Percentiles rank a stretch among this genome's conserved stretches.
Conservation (phyloP, 1,284 basidiomycete genomes). For the Porogramme epimiltina region DNA sequence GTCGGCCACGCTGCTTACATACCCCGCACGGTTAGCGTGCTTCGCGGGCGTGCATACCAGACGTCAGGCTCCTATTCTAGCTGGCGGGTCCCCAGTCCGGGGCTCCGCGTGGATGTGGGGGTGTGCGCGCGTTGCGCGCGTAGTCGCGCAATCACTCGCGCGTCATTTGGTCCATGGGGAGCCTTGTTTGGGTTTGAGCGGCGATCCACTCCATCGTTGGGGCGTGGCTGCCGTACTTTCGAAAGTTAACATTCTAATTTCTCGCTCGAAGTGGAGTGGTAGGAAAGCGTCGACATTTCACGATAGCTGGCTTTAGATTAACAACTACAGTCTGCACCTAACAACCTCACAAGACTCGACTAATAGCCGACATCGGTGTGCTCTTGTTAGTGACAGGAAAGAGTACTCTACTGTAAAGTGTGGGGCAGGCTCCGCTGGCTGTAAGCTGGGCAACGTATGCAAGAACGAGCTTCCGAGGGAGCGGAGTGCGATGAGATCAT, state of each 20-base stretch:
- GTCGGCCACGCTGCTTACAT: conserved; percentile 9
- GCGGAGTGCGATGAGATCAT: not conserved
- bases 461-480: conserved; percentile 10
- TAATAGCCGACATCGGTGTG: not conserved
- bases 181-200: too few relatives aligned
- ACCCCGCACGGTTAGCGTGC: conserved; percentile 17
- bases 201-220: too few relatives aligned
- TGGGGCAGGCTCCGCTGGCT: not conserved
- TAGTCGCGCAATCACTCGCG: too few relatives aligned
- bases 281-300: not conserved
- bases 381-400: not conserved
- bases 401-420: conserved; percentile 10
- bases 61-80: too few relatives aligned
- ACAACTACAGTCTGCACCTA: conserved; percentile 7
- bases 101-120: too few relatives aligned
- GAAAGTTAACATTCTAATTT: too few relatives aligned
- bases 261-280: too few relatives aligned
- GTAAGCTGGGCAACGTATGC: too few relatives aligned
- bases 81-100: too few relatives aligned
- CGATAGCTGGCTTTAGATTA: conserved; percentile 11
- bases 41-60: conserved; percentile 3
- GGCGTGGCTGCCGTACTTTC: too few relatives aligned
- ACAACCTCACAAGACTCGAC: not conserved
- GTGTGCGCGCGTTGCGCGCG: too few relatives aligned
- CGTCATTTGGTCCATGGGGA: too few relatives aligned